Evolutionary conservation across 352 stramenopile genomes (phyloP).

Genomic region (Globisporangium irregulare): DNA sequence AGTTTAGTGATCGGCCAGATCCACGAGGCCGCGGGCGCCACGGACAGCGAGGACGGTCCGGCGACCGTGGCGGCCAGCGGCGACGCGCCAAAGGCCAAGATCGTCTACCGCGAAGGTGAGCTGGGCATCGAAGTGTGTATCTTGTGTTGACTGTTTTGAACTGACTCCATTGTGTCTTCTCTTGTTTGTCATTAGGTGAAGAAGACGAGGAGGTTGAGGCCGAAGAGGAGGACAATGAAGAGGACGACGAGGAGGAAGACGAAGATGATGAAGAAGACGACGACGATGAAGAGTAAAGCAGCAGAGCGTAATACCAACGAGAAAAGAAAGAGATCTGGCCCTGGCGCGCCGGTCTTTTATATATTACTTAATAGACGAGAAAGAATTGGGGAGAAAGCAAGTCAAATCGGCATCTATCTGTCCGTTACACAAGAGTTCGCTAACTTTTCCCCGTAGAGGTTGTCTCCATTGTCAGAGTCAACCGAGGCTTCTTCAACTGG

Average conservation of each 20-base stretch:
- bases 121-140: neutral
- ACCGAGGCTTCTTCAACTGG: neutral
- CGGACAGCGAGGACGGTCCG: conserved; percentile 23
- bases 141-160: neutral
- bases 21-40: conserved; percentile 39
- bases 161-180: conserved; percentile 3
- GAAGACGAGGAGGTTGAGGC: conserved; percentile 30
- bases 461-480: neutral
- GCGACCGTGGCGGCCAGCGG: conserved; percentile 24
- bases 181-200: conserved; percentile 16
- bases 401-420: neutral
- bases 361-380: conserved; percentile 21
- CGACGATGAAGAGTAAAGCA: conserved; percentile 47
- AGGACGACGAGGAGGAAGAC: conserved; percentile 34
- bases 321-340: neutral
- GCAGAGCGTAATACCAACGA: conserved; percentile 28
- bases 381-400: conserved; percentile 4
- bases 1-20: conserved; percentile 84
- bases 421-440: conserved; percentile 23
- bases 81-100: conserved; percentile 47
- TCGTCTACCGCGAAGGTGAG: conserved; percentile 68
- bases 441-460: neutral
- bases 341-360: conserved; percentile 21
- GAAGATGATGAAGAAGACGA: conserved; percentile 45
- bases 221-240: conserved; percentile 18